Percentiles rank a stretch among this genome's conserved stretches.
Conservation (phyloP, 2,329 filamentous ascomycete genomes). For the Penicillium sumatraense region DNA sequence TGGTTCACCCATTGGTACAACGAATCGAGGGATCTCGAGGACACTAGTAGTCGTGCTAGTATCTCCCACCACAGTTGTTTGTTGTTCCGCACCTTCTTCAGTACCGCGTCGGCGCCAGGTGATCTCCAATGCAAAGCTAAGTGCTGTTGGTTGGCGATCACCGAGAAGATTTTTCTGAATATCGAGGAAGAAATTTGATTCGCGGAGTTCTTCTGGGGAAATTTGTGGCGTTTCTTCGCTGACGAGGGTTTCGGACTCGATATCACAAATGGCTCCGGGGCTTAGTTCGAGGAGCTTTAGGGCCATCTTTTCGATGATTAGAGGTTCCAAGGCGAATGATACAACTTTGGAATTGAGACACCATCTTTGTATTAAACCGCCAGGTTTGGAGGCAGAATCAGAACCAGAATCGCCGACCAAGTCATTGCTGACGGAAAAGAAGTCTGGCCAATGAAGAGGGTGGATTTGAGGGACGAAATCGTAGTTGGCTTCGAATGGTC, state of each 20-base stretch:
- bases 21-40: constrained; percentile 78
- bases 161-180: constrained; percentile 79
- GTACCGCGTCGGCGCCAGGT: constrained; percentile 67
- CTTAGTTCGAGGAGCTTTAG: constrained; percentile 65
- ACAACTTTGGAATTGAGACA: constrained; percentile 71
- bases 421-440: constrained; percentile 68
- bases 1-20: constrained; percentile 81
- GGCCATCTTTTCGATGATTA: constrained; percentile 67
- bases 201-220: constrained; percentile 69
- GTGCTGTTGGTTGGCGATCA: constrained; percentile 73
- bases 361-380: constrained; percentile 81
- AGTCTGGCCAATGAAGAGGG: constrained; percentile 79
- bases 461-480: constrained; percentile 82
- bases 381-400: constrained; percentile 38
- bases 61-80: too few relatives aligned
- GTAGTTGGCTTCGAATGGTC: constrained; percentile 90
- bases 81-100: constrained; percentile 26
- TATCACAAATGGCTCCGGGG: constrained; percentile 65
- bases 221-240: constrained; percentile 50
- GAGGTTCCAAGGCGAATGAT: constrained; percentile 72
- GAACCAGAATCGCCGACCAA: constrained; percentile 32
- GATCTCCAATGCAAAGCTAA: constrained; percentile 77
- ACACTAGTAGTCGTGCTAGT: constrained; percentile 67
- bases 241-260: constrained; percentile 39
- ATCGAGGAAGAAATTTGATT: constrained; percentile 73